phyloP scores from a whole-genome alignment of 176 grass and related monocot genomes.

The Carex scoparia region DNA sequence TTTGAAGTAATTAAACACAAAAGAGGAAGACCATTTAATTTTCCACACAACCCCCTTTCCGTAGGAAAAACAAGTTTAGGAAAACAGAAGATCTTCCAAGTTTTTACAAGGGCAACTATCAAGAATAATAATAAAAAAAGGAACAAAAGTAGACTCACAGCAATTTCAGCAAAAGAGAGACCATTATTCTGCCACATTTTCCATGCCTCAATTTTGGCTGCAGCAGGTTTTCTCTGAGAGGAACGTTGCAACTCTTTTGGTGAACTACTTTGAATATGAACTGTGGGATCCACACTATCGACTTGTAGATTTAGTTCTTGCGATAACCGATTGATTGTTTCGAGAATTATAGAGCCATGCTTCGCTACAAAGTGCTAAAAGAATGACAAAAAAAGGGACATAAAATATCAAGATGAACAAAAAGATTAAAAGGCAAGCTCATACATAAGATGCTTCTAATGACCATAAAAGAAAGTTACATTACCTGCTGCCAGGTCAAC shows the following conservation, averaged over 20 bases:
- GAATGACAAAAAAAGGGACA: constrained; percentile 18
- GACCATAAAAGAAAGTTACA: background rate
- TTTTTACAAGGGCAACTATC: background rate
- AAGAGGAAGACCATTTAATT: background rate
- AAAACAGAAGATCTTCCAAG: background rate
- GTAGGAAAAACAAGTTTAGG: background rate
- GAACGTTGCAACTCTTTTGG: constrained; percentile 27
- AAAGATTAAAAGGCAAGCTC: background rate
- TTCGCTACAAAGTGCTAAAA: constrained; percentile 56
- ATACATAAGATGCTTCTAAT: background rate
- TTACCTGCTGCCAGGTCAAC: background rate
- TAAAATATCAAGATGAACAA: constrained; percentile 12
- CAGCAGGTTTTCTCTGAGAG: constrained; percentile 43
- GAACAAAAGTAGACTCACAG: constrained; percentile 46
- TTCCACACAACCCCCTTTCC: background rate
- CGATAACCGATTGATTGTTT: constrained; percentile 51
- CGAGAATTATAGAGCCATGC: constrained; percentile 62
- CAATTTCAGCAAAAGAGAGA: constrained; percentile 67
- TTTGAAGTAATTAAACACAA: background rate
- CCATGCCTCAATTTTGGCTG: constrained; percentile 63
- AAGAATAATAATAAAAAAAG: constrained; percentile 25
- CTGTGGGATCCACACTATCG: constrained; percentile 36
- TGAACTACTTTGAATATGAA: constrained; percentile 18
- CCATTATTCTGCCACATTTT: constrained; percentile 65
- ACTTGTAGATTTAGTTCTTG: constrained; percentile 58